phyloP scores from a whole-genome alignment of 371 early-diverging fungal species.

The Actinomortierella ambigua region DNA sequence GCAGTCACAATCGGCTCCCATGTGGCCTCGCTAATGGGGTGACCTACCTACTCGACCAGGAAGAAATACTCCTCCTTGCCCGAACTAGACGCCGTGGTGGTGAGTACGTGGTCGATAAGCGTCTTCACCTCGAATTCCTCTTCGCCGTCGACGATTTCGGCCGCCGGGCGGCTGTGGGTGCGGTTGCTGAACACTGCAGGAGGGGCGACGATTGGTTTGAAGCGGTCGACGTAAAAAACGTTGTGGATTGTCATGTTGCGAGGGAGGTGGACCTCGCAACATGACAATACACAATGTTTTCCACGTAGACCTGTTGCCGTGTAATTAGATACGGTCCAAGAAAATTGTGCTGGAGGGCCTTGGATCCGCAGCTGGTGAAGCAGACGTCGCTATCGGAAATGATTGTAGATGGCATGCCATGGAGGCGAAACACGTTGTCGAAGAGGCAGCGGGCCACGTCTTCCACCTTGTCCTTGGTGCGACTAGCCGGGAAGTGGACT shows the following conservation, averaged over 20 bases:
- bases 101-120: not conserved
- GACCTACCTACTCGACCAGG: not conserved
- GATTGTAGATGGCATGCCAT: conserved; percentile 20
- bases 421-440: conserved; percentile 20
- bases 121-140: not conserved
- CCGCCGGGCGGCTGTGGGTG: not conserved
- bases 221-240: not conserved
- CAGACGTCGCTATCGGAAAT: conserved; percentile 16
- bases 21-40: not conserved
- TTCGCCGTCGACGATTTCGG: not conserved
- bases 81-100: too few relatives aligned
- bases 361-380: conserved; percentile 1
- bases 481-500: conserved; percentile 4
- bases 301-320: not conserved
- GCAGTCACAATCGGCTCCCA: too few relatives aligned
- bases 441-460: conserved; percentile 21
- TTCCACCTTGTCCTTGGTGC: conserved; percentile 10
- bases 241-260: not conserved
- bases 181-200: not conserved
- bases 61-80: not conserved
- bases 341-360: too few relatives aligned
- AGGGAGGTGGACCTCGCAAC: not conserved
- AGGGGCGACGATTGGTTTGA: not conserved
- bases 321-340: too few relatives aligned
- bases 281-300: too few relatives aligned